phyloP scores from a whole-genome alignment of 2,329 filamentous ascomycete species.

The Golovinomyces cichoracearum region DNA sequence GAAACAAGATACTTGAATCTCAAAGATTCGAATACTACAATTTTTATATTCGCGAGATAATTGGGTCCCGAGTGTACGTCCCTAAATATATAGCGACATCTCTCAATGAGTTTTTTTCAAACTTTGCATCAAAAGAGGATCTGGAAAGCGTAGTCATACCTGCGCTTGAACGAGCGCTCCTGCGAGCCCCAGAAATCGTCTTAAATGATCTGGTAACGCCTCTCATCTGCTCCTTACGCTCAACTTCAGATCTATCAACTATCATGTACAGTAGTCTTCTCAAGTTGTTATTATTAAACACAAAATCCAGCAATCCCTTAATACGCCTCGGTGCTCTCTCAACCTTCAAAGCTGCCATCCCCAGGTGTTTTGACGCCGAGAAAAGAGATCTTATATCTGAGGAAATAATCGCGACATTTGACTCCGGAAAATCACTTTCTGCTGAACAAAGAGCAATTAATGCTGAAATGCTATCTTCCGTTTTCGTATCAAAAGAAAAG shows the following conservation, averaged over 20 bases:
- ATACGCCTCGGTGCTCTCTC: constrained; percentile 53
- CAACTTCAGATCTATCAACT: constrained; percentile 49
- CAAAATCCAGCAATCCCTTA: constrained; percentile 63
- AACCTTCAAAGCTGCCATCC: constrained; percentile 46
- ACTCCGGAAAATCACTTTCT: constrained; percentile 56
- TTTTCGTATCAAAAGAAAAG: constrained; percentile 33
- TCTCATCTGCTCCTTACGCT: constrained; percentile 43
- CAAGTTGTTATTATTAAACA: constrained; percentile 68
- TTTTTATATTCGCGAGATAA: constrained; percentile 65
- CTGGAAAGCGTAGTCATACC: constrained; percentile 52
- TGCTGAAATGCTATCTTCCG: constrained; percentile 47
- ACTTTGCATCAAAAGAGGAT: constrained; percentile 49
- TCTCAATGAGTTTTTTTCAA: constrained; percentile 56
- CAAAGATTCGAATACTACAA: constrained; percentile 49
- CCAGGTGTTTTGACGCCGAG: constrained; percentile 29
- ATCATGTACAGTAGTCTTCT: constrained; percentile 45
- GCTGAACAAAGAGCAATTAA: constrained; percentile 66
- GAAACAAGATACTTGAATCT: constrained; percentile 34
- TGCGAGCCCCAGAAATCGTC: constrained; percentile 75
- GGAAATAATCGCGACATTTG: constrained; percentile 57
- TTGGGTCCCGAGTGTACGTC: constrained; percentile 50
- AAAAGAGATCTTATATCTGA: constrained; percentile 42
- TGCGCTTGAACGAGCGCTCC: constrained; percentile 61
- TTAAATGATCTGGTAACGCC: constrained; percentile 53
- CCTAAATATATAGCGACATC: constrained; percentile 36